Evolutionary conservation across 805 yeast species (phyloP), one percentile per base, ranked within the genome.

Genomic region (Ogataea polymorpha): DNA sequence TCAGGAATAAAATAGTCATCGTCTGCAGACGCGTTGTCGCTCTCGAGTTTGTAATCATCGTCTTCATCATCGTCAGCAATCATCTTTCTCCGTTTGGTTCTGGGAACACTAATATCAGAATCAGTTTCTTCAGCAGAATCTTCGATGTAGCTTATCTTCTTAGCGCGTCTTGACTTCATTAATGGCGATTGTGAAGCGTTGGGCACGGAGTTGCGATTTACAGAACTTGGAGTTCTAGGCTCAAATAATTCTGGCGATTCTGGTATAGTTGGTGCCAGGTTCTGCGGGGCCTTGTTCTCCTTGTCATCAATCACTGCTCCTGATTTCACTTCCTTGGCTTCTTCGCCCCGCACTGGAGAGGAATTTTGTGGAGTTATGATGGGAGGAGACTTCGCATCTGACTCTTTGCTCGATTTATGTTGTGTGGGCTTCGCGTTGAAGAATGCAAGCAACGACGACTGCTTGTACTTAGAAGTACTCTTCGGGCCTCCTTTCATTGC

Each of bases 381-480:
- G 13, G 44, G 1, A 14, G 27, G 29, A 11, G 15, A 13, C 13
- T 42, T 36, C 11, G 28, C 14, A 8, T 9, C 13, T 4, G 34
- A 18, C 3, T 32, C 17, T 9, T 25, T 27, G 5, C 15, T 15
- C 9, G 15, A 14, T 10, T 20, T 8, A 4, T 14, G 18, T 16
- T 28, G 10, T 12, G 34, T 6, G 8, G 41, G 11, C 5, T 35
- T 32, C 28, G 40, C 30, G n/a, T 40, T 44, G 33, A 63, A 63
- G 37, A 63, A 63, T 3, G 67, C 59, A 42, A 63, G 46, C 37
- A 63, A 45, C 5, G 62, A 56, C 6, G 61, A 29, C 44, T 63
- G 66, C 41, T 59, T 58, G 46, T 29, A 55, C 27, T 44, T 45
- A 21, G 33, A 42, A 13, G 33, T 13, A 23, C n/a, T 23, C 27